phyloP scores from a whole-genome alignment of 345 rosid genomes.

The Pistacia vera region DNA sequence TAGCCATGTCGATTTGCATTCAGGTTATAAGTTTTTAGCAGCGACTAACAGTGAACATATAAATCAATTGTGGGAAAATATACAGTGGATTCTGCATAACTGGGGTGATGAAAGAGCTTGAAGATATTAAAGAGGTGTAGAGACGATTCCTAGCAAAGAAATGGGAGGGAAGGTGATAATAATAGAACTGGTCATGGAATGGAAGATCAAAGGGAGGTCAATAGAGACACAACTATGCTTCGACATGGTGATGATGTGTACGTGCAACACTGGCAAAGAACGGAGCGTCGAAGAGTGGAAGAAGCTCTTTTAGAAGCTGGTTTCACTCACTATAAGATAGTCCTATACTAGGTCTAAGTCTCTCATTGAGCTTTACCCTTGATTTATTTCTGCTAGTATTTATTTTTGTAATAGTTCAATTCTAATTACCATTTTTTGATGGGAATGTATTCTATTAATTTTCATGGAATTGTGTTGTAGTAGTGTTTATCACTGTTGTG shows the following conservation, averaged over 20 bases:
- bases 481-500: too few species aligned
- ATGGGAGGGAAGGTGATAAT: conserved; percentile 22
- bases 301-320: conserved; percentile 38
- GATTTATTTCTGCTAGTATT: not conserved
- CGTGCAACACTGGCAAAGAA: conserved; percentile 28
- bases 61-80: too few species aligned
- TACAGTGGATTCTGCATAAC: conserved; percentile 15
- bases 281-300: conserved; percentile 48
- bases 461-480: too few species aligned
- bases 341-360: conserved; percentile 44
- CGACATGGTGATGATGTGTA: conserved; percentile 42
- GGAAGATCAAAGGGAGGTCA: not conserved
- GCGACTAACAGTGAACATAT: too few species aligned
- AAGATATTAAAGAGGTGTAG: conserved; percentile 9
- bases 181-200: conserved; percentile 10
- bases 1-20: too few species aligned
- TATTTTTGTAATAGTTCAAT: too few species aligned
- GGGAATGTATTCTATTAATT: too few species aligned
- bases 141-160: not conserved
- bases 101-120: conserved; percentile 10
- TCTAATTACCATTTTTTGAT: too few species aligned
- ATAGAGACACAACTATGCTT: conserved; percentile 39
- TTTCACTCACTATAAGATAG: conserved; percentile 39
- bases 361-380: conserved; percentile 54
- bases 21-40: too few species aligned